Evolutionary conservation across 2,329 filamentous ascomycete species (phyloP).

Genomic region (Talaromyces pinophilus): DNA sequence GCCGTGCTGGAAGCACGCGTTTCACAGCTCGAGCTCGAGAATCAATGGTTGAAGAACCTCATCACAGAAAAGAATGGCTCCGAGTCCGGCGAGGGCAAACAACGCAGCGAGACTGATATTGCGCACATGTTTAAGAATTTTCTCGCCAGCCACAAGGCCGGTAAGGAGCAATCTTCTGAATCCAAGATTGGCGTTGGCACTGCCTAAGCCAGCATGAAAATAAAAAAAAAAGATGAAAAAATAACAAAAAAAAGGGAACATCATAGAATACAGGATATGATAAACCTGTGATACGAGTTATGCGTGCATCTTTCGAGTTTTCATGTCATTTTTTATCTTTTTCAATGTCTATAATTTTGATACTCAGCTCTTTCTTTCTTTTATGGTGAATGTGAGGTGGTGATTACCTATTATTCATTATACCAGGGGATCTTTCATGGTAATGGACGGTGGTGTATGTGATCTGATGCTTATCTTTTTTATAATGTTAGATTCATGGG

Average conservation of each 20-base stretch:
- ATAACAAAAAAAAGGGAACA: background rate
- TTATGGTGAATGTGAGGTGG: background rate
- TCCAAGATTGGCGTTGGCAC: slow-evolving; percentile 40
- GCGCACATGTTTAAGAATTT: slow-evolving; percentile 46
- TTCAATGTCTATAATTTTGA: slow-evolving; percentile 11
- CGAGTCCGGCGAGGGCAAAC: slow-evolving; percentile 28
- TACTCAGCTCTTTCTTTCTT: background rate
- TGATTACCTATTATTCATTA: background rate
- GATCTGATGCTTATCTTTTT: background rate
- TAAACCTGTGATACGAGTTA: background rate
- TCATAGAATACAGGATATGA: slow-evolving; percentile 1
- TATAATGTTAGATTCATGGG: background rate
- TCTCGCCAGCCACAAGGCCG: slow-evolving; percentile 38
- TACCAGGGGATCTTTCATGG: slow-evolving; percentile 8
- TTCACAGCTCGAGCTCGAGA: slow-evolving; percentile 76
- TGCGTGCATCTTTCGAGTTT: background rate
- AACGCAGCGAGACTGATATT: slow-evolving; percentile 49
- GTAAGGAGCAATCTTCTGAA: slow-evolving; percentile 32
- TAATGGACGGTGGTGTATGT: slow-evolving; percentile 8
- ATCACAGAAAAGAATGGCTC: slow-evolving; percentile 76
- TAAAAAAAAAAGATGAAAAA: slow-evolving; percentile 18
- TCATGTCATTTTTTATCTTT: background rate
- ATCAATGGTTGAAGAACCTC: slow-evolving; percentile 78
- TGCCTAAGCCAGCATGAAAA: slow-evolving; percentile 21
- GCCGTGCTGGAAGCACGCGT: slow-evolving; percentile 70